phyloP scores from a whole-genome alignment of 1,284 basidiomycete species.

The Hortiboletus rubellus region DNA sequence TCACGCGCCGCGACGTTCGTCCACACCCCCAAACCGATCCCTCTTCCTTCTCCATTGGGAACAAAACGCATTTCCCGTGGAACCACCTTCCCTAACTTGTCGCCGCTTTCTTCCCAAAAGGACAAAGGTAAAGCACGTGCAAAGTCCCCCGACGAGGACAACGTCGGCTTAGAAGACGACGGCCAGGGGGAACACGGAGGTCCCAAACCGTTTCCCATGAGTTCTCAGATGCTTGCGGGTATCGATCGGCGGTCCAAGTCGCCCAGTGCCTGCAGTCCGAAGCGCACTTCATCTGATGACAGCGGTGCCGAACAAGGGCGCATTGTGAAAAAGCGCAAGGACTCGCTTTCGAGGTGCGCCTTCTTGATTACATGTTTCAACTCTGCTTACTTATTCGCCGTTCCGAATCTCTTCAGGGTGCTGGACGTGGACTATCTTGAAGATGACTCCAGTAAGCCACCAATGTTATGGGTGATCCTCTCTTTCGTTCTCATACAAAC shows the following conservation, averaged over 20 bases:
- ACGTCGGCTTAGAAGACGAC: background rate
- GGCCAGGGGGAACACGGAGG: conserved; percentile 4
- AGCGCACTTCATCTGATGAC: conserved; percentile 40
- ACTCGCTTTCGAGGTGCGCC: conserved; percentile 27
- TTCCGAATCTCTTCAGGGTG: conserved; percentile 5
- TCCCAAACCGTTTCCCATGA: conserved; percentile 53
- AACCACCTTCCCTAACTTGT: conserved; percentile 27
- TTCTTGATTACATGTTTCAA: background rate
- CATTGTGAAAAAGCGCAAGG: conserved; percentile 38
- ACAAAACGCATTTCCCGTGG: conserved; percentile 10
- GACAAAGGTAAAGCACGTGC: conserved; percentile 24
- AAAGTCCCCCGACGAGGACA: conserved; percentile 6
- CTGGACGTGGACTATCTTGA: conserved; percentile 18
- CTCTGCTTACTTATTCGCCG: background rate
- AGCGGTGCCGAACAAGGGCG: conserved; percentile 33
- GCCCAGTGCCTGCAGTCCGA: conserved; percentile 27
- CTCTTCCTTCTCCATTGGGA: conserved; percentile 28
- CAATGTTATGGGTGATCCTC: background rate
- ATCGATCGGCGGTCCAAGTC: conserved; percentile 31
- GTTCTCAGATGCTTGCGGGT: conserved; percentile 42
- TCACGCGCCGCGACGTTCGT: conserved; percentile 9
- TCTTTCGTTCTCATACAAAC: conserved; percentile 7
- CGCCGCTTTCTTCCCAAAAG: conserved; percentile 22
- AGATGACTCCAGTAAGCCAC: conserved; percentile 31
- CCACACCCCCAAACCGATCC: conserved; percentile 4